Evolutionary conservation across 2,329 filamentous ascomycete genomes (phyloP).

Genomic region (Sarocladiaceae sp.): DNA sequence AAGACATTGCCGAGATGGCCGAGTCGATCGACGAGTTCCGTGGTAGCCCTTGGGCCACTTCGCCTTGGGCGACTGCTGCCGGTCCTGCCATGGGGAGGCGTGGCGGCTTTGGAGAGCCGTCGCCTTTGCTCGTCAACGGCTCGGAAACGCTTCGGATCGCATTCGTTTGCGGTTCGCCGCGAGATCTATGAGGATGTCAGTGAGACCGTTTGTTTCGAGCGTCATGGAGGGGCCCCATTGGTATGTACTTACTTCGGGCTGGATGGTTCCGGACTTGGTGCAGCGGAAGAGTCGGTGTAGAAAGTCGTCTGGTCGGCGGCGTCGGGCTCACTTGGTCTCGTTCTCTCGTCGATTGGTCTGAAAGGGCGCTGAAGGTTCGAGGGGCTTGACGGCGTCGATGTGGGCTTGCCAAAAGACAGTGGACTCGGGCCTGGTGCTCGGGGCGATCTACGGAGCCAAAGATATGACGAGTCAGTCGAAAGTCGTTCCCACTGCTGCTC

Average conservation of each 20-base stretch:
- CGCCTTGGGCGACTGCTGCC: constrained; percentile 33
- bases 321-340: constrained; percentile 1
- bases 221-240: background rate
- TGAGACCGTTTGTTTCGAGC: constrained; percentile 15
- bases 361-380: constrained; percentile 19
- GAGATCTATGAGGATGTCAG: constrained; percentile 19
- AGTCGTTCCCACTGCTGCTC: background rate
- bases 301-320: constrained; percentile 24
- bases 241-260: constrained; percentile 25
- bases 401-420: constrained; percentile 38
- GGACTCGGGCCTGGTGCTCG: constrained; percentile 44
- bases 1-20: constrained; percentile 72
- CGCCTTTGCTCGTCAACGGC: constrained; percentile 36
- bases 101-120: constrained; percentile 30
- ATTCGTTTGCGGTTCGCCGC: constrained; percentile 31
- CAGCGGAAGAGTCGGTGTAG: constrained; percentile 30
- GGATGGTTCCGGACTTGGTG: constrained; percentile 25
- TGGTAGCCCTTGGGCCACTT: constrained; percentile 37
- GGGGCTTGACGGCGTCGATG: constrained; percentile 16
- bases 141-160: constrained; percentile 40
- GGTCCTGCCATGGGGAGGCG: constrained; percentile 42
- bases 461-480: constrained; percentile 16
- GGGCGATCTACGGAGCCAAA: constrained; percentile 33
- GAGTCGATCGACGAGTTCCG: constrained; percentile 90
- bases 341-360: constrained; percentile 14